Base-by-base conservation (phyloP, 2,329 filamentous ascomycete genomes). In the Diaporthe vaccinii region DNA sequence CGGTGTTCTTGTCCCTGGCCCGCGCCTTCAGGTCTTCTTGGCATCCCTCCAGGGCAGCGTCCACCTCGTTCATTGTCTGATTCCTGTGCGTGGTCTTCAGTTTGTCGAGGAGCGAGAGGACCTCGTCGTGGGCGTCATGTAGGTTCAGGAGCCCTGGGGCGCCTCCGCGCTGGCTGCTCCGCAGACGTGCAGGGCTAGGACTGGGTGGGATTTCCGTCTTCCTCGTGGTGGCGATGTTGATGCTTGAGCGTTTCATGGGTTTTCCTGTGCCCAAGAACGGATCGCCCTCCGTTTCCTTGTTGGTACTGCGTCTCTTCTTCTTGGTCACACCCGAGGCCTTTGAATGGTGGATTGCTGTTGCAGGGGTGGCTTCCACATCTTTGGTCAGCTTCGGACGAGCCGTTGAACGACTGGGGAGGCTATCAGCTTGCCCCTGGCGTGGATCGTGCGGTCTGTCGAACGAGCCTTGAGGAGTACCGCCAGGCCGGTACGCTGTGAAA, bases 11-110 rank as follows among this genome's bases (percentile, higher is more conserved):
- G 57, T 61, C 57, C 46, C 55, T 53, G 14, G 70, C 62, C 8
- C 70, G 44, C 17, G 22, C 57, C 44, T 36, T 41, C 15, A 72
- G n/a, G n/a, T 53, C 70, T 10, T 55, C 22, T 7, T 72, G 70
- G 34, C 44, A 59, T 12, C n/a, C 53, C 34, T 17, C 14, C 57
- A 72, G 10, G 9, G 70, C 70, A 4, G 34, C 39, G 6, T 72
- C 70, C 4, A 61, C 31, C 49, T 62, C 57, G 17, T 53, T 62
- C 8, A 22, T 20, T 4, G 20, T 72, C 17, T 61, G 57, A 5
- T 20, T 36, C 17, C 25, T 28, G 25, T 72, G 44, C 36, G 8
- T 25, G 15, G 9, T 31, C 70, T 41, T 28, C 4, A 72, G n/a
- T 6, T 3, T 31, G n/a, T 62, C 20, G n/a, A 72, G 57, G 7